A percentile compares a stretch with the other conserved stretches of the same genome.
Evolutionary conservation across 164 flowering plant species (phyloP).

Genomic region (Saururus chinensis): DNA sequence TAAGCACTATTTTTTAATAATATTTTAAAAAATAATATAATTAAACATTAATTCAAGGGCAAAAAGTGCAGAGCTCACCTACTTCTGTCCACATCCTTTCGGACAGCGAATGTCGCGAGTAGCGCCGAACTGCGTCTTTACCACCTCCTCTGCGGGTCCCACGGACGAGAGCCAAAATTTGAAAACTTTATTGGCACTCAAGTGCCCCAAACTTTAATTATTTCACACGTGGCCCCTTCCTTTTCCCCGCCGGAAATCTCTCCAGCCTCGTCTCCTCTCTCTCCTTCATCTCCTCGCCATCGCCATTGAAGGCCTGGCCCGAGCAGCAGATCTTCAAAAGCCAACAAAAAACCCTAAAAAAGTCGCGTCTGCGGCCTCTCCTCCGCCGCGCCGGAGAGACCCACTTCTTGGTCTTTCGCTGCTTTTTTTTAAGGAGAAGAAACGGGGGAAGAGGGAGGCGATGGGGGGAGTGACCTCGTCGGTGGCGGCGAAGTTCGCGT

Average conservation of each 20-base stretch:
- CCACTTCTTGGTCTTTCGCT: background rate
- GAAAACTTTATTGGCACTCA: background rate
- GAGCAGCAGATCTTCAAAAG: background rate
- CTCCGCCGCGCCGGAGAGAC: background rate
- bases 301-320: background rate
- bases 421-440: background rate
- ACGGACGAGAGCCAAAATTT: too few species aligned
- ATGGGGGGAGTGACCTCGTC: conserved; percentile 85
- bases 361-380: background rate
- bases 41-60: too few species aligned
- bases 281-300: too few species aligned
- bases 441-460: background rate
- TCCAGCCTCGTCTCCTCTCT: background rate
- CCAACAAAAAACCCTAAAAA: too few species aligned
- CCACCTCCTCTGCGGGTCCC: too few species aligned
- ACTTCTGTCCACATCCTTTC: too few species aligned
- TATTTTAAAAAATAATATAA: too few species aligned
- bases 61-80: too few species aligned
- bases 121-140: too few species aligned
- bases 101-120: too few species aligned
- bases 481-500: conserved; percentile 85
- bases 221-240: conserved; percentile 13
- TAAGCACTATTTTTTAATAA: too few species aligned
- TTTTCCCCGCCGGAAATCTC: conserved; percentile 16
- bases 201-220: conserved; percentile 1